These are phyloP conservation scores for Stagonosporopsis cucurbitacearum DNA, from an alignment of 2,329 filamentous ascomycete genomes.

Conservation along the genomic window DNA sequence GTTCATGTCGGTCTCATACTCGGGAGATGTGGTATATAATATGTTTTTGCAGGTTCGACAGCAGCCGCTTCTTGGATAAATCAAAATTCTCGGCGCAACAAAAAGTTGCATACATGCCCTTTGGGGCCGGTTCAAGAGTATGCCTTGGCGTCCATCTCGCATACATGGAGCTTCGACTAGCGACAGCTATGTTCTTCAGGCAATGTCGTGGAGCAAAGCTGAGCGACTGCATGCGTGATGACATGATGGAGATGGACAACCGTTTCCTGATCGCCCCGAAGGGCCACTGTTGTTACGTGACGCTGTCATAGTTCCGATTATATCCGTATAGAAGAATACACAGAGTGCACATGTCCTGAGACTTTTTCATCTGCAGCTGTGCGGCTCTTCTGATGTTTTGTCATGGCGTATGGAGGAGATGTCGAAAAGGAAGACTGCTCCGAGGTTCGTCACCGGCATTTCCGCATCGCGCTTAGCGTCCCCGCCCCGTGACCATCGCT, in stretches of 20 bases:
- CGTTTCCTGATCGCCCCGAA: conserved; percentile 51
- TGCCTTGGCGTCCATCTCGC: conserved; percentile 74
- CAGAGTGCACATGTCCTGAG: neutral
- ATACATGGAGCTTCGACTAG: conserved; percentile 60
- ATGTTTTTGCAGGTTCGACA: conserved; percentile 35
- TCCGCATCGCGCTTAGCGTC: neutral
- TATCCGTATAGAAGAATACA: conserved; percentile 2
- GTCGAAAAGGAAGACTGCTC: conserved; percentile 9
- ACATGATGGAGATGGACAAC: conserved; percentile 51
- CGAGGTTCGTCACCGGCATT: conserved; percentile 5
- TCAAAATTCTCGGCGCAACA: conserved; percentile 25
- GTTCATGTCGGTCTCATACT: conserved; percentile 8
- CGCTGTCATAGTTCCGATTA: conserved; percentile 10
- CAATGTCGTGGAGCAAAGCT: conserved; percentile 47
- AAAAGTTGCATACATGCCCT: conserved; percentile 68
- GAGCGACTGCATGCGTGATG: conserved; percentile 33
- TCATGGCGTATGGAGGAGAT: conserved; percentile 10
- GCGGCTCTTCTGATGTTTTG: conserved; percentile 4
- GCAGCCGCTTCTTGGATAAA: conserved; percentile 37
- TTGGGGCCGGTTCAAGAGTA: conserved; percentile 70
- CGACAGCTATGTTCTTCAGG: conserved; percentile 58
- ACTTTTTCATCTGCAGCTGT: neutral
- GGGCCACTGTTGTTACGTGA: conserved; percentile 50
- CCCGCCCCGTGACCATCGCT: neutral
- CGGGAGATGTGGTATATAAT: neutral